These are phyloP conservation scores for Clathrospora elynae DNA, from an alignment of 2,329 filamentous ascomycete species.

Conservation along the genomic window DNA sequence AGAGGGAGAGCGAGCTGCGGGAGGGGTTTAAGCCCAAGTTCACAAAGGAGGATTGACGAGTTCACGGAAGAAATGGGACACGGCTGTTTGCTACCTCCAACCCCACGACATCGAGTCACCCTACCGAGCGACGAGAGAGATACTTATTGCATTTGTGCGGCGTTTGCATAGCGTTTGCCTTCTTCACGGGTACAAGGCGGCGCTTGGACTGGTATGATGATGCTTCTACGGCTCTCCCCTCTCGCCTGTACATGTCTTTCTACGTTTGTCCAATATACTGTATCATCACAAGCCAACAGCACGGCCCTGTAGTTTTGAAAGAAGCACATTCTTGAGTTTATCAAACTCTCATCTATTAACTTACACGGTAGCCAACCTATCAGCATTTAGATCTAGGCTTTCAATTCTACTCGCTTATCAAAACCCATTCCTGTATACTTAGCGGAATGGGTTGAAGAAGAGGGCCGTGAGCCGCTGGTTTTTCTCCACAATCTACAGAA, in stretches of 20 bases:
- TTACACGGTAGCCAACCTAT: too few relatives aligned
- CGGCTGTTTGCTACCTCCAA: background rate
- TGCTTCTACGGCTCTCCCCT: conserved; percentile 25
- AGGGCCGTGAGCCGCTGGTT: too few relatives aligned
- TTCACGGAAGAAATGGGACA: background rate
- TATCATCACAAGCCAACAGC: conserved; percentile 19
- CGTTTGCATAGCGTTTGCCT: conserved; percentile 33
- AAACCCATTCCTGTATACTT: too few relatives aligned
- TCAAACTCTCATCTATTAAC: too few relatives aligned
- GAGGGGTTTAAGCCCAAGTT: conserved; percentile 95
- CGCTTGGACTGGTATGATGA: conserved; percentile 5
- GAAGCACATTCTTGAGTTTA: too few relatives aligned
- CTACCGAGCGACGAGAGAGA: background rate
- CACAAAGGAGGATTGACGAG: conserved; percentile 71
- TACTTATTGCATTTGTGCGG: conserved; percentile 26
- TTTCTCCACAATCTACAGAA: too few relatives aligned
- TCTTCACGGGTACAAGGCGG: conserved; percentile 9
- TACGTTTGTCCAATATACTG: conserved; percentile 22
- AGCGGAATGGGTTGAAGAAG: too few relatives aligned
- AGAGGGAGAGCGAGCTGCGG: conserved; percentile 76
- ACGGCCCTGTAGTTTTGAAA: too few relatives aligned
- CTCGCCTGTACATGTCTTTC: conserved; percentile 14
- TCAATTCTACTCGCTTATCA: too few relatives aligned
- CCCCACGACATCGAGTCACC: background rate
- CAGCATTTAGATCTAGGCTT: too few relatives aligned